Evolutionary conservation across 495 filamentous ascomycete genomes (phyloP).

Genomic region (Talaromyces adpressus): DNA sequence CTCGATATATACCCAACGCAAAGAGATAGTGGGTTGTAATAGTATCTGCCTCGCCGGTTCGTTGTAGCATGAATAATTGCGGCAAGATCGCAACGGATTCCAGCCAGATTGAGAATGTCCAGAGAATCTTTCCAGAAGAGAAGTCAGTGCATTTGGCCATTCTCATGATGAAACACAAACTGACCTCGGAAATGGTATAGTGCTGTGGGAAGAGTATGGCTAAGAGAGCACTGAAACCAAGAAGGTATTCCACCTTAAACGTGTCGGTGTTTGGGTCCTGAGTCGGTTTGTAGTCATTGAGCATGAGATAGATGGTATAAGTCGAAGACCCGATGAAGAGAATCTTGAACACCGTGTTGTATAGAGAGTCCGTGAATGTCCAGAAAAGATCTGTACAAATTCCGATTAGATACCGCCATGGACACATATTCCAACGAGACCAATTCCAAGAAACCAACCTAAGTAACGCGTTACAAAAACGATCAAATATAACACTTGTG

Average conservation of each 20-base stretch:
- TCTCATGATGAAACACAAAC: constrained; percentile 3
- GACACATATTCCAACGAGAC: not conserved
- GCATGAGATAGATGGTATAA: constrained; percentile 96
- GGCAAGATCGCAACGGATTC: constrained; percentile 94
- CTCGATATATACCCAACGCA: constrained; percentile 83
- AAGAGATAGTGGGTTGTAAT: constrained; percentile 98
- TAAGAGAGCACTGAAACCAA: constrained; percentile 69
- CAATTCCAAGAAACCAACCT: constrained; percentile 40
- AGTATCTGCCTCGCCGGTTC: constrained; percentile 94
- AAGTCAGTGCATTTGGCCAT: not conserved
- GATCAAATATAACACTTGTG: constrained; percentile 85
- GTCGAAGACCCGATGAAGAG: constrained; percentile 83
- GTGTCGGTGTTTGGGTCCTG: constrained; percentile 94
- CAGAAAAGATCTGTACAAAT: constrained; percentile 68
- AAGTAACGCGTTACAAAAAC: constrained; percentile 93
- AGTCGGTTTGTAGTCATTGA: constrained; percentile 89
- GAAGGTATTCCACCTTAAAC: constrained; percentile 89
- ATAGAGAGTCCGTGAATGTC: constrained; percentile 70
- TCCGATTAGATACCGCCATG: not conserved
- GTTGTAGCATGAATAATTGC: constrained; percentile 95
- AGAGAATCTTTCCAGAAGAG: constrained; percentile 60
- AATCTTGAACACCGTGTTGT: constrained; percentile 93
- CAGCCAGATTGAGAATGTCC: constrained; percentile 97
- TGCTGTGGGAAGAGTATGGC: constrained; percentile 77
- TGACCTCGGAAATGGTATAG: constrained; percentile 60